Evolutionary conservation across 225 moss, liverwort and hornwort species (phyloP), one percentile per base, ranked within the genome.

Genomic region (Physcomitrium patens): DNA sequence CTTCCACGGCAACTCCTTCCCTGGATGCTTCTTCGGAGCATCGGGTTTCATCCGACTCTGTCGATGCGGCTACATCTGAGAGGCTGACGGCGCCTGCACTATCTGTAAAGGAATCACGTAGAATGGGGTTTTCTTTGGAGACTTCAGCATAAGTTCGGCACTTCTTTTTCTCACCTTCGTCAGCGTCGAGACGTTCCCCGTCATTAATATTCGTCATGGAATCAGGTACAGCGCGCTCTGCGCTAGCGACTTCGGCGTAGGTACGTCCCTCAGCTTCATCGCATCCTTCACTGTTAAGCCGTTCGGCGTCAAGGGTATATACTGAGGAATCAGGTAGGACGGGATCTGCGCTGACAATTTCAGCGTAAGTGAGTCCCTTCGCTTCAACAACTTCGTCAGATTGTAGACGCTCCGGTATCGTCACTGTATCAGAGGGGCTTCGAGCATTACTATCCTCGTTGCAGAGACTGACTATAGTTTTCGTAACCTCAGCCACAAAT

Each of bases 401-500:
- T 37, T 37, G 31, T 4, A 37, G 31, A 50, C 46, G 55, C 73
- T 77, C 74, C 58, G 41, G 52, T 37, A 4, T 37, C 31, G 46
- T 6, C 18, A 9, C 60, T 37, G 12, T 60, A 37, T 42, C 24
- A 28, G 45, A 75, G 15, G 60, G 78, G 52, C 31, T 75, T 59
- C 50, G 27, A 67, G 19, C 41, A 43, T 57, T 63, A 65, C 57
- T 18, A 60, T 18, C 20, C 63, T 46, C 43, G 50, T 43, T 63
- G 22, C 76, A 12, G 42, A 82, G 23, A 44, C 69, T 19, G 13
- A 78, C 10, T 22, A 82, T 51, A 78, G 69, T 58, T 78, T 82
- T 65, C 12, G 70, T 77, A 74, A 80, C 53, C 17, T 65, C 77
- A 41, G 70, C 66, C 66, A 73, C 78, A 75, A 78, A 82, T n/a